Base-by-base conservation (phyloP, 2,329 filamentous ascomycete genomes). In the Arthrobotrys iridis region DNA sequence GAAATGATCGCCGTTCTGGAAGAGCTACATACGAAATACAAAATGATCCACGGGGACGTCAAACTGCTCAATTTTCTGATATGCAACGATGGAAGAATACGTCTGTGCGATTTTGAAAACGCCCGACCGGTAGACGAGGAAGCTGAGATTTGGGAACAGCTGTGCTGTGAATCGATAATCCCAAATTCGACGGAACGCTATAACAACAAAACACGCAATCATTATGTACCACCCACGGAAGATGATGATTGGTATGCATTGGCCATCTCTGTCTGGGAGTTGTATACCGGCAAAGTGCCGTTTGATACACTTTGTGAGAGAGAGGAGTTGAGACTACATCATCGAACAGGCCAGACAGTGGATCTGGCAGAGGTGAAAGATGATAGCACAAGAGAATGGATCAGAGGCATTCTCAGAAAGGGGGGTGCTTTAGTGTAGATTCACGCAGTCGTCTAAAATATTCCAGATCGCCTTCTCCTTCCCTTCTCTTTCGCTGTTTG, bases 11-110 rank as follows among this genome's bases (percentile, higher is more conserved):
- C 48, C 13, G 26, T 59, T 4, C 37, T 67, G 15, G 50, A 67
- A 48, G 15, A 37, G 35, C 24, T 67, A 30, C 64, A 60, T 11
- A 60, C 41, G 8, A n/a, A 60, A 43, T 41, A 50, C 18, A 60
- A 60, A 8, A 68, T 68, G 64, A 30, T 60, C n/a, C 64, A 68
- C 30, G 63, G 50, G 3, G 63, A 67, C 33, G 37, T 67, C 13
- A 57, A 67, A 48, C 50, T 24, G 10, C 4, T 37, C 15, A 58
- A 67, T 26, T 67, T 58, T 58, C 20, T 67, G 20, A 28, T 67
- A 4, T 67, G 50, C 37, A 58, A 58, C 37, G 63, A 67, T 20
- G 20, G 20, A 8, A 48, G 48, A 15, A 46, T 67, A 8, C 35
- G 50, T 18, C 48, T 46, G 2, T 67, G 63, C 48, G 63, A 67